phyloP scores from a whole-genome alignment of 805 yeast species.

The Lachancea meyersii region DNA sequence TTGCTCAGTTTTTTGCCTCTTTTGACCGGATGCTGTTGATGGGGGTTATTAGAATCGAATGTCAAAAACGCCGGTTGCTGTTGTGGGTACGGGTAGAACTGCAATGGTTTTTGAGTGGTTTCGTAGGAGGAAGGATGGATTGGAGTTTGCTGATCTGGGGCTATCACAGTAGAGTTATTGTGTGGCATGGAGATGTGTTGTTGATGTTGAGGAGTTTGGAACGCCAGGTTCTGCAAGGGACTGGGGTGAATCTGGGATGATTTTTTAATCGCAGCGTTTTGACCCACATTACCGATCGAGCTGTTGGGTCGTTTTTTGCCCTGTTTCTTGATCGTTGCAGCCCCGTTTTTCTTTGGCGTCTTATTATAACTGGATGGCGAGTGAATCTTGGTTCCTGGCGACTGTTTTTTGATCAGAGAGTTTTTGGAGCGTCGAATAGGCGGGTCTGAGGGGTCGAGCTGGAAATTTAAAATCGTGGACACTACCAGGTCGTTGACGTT shows the following conservation, averaged over 20 bases:
- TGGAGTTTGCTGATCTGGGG: conserved; percentile 10
- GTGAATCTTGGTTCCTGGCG: conserved; percentile 29
- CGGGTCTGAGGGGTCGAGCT: conserved; percentile 42
- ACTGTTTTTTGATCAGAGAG: conserved; percentile 27
- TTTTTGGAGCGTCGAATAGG: conserved; percentile 38
- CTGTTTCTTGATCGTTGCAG: conserved; percentile 6
- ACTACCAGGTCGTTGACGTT: conserved; percentile 46
- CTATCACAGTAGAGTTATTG: conserved; percentile 9
- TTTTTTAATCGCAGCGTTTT: conserved; percentile 12
- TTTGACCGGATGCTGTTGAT: conserved; percentile 14
- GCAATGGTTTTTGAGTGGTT: conserved; percentile 32
- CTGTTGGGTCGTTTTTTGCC: conserved; percentile 9
- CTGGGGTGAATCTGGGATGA: conserved; percentile 21
- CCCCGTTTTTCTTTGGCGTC: conserved; percentile 26
- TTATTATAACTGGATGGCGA: conserved; percentile 33
- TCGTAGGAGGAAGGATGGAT: conserved; percentile 8
- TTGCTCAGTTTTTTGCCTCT: conserved; percentile 14
- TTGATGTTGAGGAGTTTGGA: conserved; percentile 31
- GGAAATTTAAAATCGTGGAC: conserved; percentile 47
- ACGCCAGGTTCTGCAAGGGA: conserved; percentile 30
- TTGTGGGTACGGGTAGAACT: conserved; percentile 29
- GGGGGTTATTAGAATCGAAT: conserved; percentile 1
- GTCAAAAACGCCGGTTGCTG: conserved; percentile 13
- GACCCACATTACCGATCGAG: conserved; percentile 4
- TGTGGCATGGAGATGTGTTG: conserved; percentile 7